These are phyloP conservation scores for Trichosporon inkin DNA, from an alignment of 1,284 basidiomycete genomes.

Conservation along the genomic window DNA sequence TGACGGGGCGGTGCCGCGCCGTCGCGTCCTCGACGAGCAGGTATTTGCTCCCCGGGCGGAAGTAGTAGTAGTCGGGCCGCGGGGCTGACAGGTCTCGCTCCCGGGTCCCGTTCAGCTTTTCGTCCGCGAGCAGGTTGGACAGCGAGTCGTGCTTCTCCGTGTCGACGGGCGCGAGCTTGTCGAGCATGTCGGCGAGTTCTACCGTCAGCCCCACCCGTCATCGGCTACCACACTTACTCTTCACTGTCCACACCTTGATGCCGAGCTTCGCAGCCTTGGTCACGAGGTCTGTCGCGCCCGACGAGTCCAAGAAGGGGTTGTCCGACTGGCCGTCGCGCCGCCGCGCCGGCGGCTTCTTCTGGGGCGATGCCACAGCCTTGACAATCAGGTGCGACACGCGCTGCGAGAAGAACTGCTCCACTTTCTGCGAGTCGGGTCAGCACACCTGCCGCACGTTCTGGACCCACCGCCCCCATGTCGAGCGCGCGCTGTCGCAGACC, in stretches of 20 bases:
- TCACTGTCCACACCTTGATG: constrained; percentile 83
- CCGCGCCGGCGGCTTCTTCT: constrained; percentile 50
- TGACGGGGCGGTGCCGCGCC: constrained; percentile 61
- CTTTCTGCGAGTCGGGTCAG: constrained; percentile 8
- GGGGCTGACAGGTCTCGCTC: constrained; percentile 88
- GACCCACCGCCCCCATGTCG: constrained; percentile 72
- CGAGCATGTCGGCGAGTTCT: constrained; percentile 36
- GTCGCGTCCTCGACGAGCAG: constrained; percentile 87
- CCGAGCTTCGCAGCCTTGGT: constrained; percentile 70
- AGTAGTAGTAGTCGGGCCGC: constrained; percentile 85
- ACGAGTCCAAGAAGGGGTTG: constrained; percentile 47
- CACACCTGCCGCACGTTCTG: neutral
- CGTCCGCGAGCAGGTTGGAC: constrained; percentile 70
- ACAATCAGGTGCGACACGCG: constrained; percentile 78
- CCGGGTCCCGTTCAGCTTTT: constrained; percentile 76
- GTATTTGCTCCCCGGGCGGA: constrained; percentile 71
- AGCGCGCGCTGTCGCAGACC: constrained; percentile 58
- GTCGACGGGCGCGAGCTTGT: constrained; percentile 54
- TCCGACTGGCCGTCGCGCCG: constrained; percentile 24
- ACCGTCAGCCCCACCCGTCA: constrained; percentile 12
- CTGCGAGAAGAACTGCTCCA: constrained; percentile 82
- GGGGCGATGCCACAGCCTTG: constrained; percentile 30
- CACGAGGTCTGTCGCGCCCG: constrained; percentile 58
- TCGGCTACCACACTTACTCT: constrained; percentile 58
- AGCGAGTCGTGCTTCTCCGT: constrained; percentile 40